These are phyloP conservation scores for Papiliotrema flavescens DNA, from an alignment of 1,284 basidiomycete genomes.

Conservation along the genomic window DNA sequence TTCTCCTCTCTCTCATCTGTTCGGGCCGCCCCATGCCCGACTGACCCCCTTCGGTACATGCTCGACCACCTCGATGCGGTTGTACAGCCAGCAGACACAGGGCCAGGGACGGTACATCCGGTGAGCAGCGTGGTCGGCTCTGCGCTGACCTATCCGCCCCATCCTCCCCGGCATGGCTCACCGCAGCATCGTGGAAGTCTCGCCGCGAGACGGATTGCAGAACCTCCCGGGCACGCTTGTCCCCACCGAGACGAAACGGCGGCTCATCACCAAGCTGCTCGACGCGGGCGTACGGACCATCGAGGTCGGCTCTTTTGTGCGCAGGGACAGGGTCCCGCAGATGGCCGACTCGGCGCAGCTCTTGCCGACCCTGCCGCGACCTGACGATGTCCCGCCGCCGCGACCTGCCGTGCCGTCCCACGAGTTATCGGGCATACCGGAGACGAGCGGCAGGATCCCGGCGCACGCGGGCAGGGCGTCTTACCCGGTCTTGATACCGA, in stretches of 20 bases:
- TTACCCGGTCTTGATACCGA: slow-evolving; percentile 84
- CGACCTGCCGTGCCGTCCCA: slow-evolving; percentile 50
- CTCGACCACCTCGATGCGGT: neutral
- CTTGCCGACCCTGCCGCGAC: slow-evolving; percentile 6
- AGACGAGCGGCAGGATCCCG: slow-evolving; percentile 4
- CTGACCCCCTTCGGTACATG: too few species aligned
- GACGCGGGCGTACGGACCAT: slow-evolving; percentile 68
- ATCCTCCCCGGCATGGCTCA: neutral
- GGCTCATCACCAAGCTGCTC: slow-evolving; percentile 73
- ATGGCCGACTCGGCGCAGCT: slow-evolving; percentile 77
- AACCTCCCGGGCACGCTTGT: slow-evolving; percentile 74
- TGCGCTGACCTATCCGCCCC: too few species aligned
- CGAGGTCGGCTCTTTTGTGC: slow-evolving; percentile 89
- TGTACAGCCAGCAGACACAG: neutral
- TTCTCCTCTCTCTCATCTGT: too few species aligned
- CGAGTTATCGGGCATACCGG: slow-evolving; percentile 2
- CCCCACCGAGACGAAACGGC: slow-evolving; percentile 69
- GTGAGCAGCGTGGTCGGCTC: neutral
- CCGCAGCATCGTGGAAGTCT: slow-evolving; percentile 77
- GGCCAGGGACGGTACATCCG: neutral
- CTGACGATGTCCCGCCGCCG: slow-evolving; percentile 48
- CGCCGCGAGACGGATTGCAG: slow-evolving; percentile 88
- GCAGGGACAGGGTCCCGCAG: slow-evolving; percentile 88
- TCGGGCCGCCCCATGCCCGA: too few species aligned
- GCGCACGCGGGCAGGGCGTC: slow-evolving; percentile 56